Evolutionary conservation across 352 stramenopile genomes (phyloP).

Genomic region (Phytophthora sp.): DNA sequence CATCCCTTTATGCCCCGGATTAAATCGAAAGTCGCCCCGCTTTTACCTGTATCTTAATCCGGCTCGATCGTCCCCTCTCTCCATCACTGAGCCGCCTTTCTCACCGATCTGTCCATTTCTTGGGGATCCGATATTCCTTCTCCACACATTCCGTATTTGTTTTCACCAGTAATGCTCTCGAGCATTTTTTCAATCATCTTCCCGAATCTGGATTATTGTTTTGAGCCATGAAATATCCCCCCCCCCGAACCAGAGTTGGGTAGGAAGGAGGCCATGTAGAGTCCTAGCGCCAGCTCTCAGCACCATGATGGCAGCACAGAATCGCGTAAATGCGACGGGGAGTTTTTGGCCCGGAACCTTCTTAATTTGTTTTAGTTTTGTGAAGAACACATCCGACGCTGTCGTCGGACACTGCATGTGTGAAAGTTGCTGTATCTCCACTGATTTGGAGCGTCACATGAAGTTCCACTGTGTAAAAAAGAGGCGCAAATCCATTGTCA

Average conservation of each 20-base stretch:
- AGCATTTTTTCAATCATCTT: not conserved
- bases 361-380: conserved; percentile 8
- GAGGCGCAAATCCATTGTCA: conserved; percentile 8
- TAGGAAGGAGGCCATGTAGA: conserved; percentile 8
- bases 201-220: conserved; percentile 2
- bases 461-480: conserved; percentile 20
- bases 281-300: not conserved
- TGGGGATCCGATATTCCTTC: no score
- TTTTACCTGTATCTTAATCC: no score
- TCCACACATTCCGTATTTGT: conserved; percentile 24
- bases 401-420: not conserved
- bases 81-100: no score
- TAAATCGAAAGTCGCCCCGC: no score
- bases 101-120: no score
- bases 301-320: not conserved
- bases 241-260: not conserved
- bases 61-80: no score
- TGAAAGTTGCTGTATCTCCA: conserved; percentile 5
- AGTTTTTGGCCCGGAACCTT: conserved; percentile 10
- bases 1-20: no score
- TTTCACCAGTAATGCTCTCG: not conserved
- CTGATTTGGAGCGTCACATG: conserved; percentile 14
- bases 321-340: no score
- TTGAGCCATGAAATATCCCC: not conserved
- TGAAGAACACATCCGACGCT: conserved; percentile 4